Percentiles rank a stretch among this genome's conserved stretches.
These are phyloP conservation scores for Glutinoglossum americanum DNA, from an alignment of 495 filamentous ascomycete genomes.

Conservation along the genomic window DNA sequence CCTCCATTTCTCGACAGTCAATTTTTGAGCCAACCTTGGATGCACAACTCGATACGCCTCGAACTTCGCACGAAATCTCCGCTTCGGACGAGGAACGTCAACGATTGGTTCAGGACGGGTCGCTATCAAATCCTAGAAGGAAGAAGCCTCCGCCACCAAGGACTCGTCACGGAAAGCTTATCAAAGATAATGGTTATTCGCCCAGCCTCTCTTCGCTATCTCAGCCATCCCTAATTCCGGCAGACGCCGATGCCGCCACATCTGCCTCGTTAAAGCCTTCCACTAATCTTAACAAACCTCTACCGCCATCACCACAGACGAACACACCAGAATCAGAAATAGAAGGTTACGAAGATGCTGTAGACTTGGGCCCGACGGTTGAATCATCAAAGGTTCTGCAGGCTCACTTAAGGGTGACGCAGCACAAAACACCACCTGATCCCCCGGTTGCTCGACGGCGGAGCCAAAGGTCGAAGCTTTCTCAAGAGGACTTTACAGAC, in stretches of 20 bases:
- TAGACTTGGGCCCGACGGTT: neutral
- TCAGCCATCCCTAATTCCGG: neutral
- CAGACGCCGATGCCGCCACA: neutral
- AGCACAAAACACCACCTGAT: neutral
- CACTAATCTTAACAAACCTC: constrained; percentile 28
- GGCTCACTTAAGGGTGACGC: neutral
- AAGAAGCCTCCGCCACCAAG: constrained; percentile 33
- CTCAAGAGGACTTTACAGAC: neutral
- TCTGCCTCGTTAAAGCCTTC: constrained; percentile 12
- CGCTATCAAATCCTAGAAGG: constrained; percentile 17
- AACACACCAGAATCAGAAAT: neutral
- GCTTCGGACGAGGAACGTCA: constrained; percentile 18
- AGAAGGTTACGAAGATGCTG: neutral
- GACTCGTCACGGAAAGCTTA: constrained; percentile 47
- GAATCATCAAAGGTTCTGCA: neutral
- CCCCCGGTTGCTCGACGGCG: constrained; percentile 1
- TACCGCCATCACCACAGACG: constrained; percentile 19
- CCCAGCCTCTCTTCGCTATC: neutral
- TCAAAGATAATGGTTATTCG: constrained; percentile 19
- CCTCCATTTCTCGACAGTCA: constrained; percentile 25
- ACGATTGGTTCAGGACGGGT: constrained; percentile 9
- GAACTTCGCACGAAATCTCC: constrained; percentile 24
- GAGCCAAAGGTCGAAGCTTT: neutral
- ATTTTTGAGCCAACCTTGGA: constrained; percentile 18
- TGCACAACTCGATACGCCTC: constrained; percentile 21